Evolutionary conservation across 176 grass and related monocot genomes (phyloP).

Genomic region (Metroxylon sagu): DNA sequence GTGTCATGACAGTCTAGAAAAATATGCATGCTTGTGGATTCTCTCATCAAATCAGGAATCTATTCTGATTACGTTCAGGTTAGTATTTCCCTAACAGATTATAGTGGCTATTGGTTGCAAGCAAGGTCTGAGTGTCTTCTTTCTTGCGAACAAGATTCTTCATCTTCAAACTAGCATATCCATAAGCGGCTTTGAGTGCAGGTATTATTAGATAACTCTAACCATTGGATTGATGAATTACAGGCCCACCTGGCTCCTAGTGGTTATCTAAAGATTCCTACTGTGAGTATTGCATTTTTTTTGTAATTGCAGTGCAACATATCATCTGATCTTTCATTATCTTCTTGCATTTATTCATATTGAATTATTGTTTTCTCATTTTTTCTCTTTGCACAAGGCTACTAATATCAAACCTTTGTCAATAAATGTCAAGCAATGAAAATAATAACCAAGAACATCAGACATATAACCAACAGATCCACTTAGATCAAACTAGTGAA

Average conservation of each 20-base stretch:
- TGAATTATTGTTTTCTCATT: no score
- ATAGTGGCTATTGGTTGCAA: no score
- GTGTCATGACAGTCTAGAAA: conserved; percentile 26
- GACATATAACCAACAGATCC: no score
- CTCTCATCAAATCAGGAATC: conserved; percentile 69
- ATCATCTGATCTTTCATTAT: no score
- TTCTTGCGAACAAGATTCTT: background rate
- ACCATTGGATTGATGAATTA: background rate
- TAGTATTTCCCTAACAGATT: conserved; percentile 11
- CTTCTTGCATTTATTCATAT: no score
- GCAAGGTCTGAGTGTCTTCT: no score
- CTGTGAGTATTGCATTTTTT: conserved; percentile 1
- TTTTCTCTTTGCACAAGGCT: no score
- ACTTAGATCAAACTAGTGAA: no score
- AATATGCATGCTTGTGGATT: conserved; percentile 65
- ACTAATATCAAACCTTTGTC: no score
- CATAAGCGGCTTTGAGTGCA: background rate
- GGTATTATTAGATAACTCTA: no score
- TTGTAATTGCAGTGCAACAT: background rate
- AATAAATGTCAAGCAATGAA: no score
- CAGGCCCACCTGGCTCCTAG: background rate
- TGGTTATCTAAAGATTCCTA: conserved; percentile 1
- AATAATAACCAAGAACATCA: no score
- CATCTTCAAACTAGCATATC: background rate
- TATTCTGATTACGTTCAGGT: conserved; percentile 91